phyloP scores from a whole-genome alignment of 495 filamentous ascomycete genomes.

The Daldinia bambusicola region DNA sequence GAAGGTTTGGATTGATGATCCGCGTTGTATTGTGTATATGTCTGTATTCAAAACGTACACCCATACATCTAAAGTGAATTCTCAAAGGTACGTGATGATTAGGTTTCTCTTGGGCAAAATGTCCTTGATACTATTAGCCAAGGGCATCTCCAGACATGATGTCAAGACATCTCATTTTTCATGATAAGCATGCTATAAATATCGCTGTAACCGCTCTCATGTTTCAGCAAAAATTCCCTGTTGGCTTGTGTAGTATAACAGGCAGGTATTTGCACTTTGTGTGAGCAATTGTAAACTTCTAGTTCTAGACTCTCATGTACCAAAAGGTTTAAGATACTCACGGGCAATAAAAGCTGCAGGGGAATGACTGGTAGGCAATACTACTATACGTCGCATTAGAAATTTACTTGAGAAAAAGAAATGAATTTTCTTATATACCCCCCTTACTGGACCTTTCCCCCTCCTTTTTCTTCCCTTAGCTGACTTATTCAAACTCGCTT shows the following conservation, averaged over 20 bases:
- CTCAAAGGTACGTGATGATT: neutral
- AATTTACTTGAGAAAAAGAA: neutral
- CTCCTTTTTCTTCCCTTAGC: neutral
- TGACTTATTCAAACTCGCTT: too few relatives aligned
- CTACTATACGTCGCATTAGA: slow-evolving; percentile 1
- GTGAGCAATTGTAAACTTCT: neutral
- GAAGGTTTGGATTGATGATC: neutral
- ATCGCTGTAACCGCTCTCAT: neutral
- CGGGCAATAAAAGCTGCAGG: neutral
- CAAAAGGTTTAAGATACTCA: neutral
- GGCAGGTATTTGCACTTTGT: neutral
- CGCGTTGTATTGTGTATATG: slow-evolving; percentile 1
- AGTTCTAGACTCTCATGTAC: neutral
- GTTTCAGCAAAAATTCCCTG: neutral
- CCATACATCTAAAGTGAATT: neutral
- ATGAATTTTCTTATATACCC: neutral
- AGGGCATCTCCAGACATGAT: neutral
- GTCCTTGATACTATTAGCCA: neutral
- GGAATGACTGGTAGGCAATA: neutral
- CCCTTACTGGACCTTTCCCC: neutral
- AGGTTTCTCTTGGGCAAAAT: neutral
- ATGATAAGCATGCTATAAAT: neutral
- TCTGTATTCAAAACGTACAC: neutral
- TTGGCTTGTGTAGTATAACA: neutral
- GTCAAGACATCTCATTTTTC: neutral